A percentile compares a stretch with the other conserved stretches of the same genome.
Evolutionary conservation across 2,329 filamentous ascomycete genomes (phyloP).

Genomic region (Penicillium fuscoglaucum): DNA sequence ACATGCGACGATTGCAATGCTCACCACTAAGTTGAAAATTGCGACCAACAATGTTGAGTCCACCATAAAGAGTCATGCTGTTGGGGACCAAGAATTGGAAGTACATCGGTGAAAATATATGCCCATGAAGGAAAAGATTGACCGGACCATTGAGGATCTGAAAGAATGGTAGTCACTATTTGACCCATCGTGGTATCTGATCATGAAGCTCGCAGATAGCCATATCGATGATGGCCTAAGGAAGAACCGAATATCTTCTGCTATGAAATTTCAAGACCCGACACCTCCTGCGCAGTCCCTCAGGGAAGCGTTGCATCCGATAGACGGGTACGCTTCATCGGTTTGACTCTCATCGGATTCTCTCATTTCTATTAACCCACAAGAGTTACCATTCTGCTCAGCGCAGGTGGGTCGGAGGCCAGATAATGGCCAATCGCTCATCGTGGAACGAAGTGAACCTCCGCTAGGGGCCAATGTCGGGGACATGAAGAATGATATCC

Average conservation of each 20-base stretch:
- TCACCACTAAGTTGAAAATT: background rate
- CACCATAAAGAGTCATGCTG: background rate
- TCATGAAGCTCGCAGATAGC: background rate
- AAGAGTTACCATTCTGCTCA: background rate
- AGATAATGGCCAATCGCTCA: background rate
- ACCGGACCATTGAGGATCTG: background rate
- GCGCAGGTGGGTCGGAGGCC: background rate
- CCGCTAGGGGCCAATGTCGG: background rate
- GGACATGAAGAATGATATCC: background rate
- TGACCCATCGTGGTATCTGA: conserved; percentile 2
- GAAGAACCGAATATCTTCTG: background rate
- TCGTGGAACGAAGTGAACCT: background rate
- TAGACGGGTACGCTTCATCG: too few species aligned
- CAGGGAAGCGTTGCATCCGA: background rate
- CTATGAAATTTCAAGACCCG: background rate
- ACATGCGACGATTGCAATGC: background rate
- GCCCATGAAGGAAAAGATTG: conserved; percentile 11
- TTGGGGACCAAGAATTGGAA: background rate
- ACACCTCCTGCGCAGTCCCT: background rate
- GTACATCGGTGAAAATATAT: background rate
- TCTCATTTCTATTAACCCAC: background rate
- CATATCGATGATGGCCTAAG: background rate
- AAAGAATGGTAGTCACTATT: conserved; percentile 1
- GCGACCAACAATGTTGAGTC: background rate
- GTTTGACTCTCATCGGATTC: background rate